phyloP scores from a whole-genome alignment of 2,329 filamentous ascomycete species.

The Paraphoma chrysanthemicola region DNA sequence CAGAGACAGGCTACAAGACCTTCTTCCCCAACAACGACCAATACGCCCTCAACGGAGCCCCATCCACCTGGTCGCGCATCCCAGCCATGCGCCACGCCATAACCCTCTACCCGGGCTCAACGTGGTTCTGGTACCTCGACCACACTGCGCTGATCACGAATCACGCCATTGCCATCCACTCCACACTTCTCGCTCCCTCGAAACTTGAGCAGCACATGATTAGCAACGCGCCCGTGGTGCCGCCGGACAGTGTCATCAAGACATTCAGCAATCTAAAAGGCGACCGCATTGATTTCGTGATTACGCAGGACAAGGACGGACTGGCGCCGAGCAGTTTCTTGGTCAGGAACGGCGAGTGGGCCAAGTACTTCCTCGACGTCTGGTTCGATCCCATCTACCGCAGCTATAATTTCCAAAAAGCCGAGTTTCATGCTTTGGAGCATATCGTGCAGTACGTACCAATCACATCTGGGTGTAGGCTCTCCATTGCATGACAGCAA shows the following conservation, averaged over 20 bases:
- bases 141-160: slow-evolving; percentile 90
- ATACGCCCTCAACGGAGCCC: slow-evolving; percentile 71
- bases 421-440: slow-evolving; percentile 86
- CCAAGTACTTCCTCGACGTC: slow-evolving; percentile 88
- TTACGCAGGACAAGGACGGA: slow-evolving; percentile 85
- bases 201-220: slow-evolving; percentile 82
- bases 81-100: slow-evolving; percentile 90
- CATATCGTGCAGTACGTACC: slow-evolving; percentile 58
- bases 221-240: slow-evolving; percentile 84
- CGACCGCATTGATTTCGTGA: slow-evolving; percentile 78
- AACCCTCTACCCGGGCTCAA: slow-evolving; percentile 75
- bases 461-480: neutral
- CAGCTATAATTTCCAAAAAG: slow-evolving; percentile 95
- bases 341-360: slow-evolving; percentile 85
- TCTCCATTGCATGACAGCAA: neutral
- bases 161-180: slow-evolving; percentile 71
- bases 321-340: slow-evolving; percentile 80
- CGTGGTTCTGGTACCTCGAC: slow-evolving; percentile 87
- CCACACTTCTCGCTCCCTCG: slow-evolving; percentile 71
- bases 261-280: slow-evolving; percentile 85
- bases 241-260: slow-evolving; percentile 95
- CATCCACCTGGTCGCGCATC: slow-evolving; percentile 74
- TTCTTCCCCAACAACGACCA: slow-evolving; percentile 81
- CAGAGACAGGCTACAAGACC: slow-evolving; percentile 74
- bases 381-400: slow-evolving; percentile 97